phyloP scores from a whole-genome alignment of 495 filamentous ascomycete species.

The Aspergillus sparsus region DNA sequence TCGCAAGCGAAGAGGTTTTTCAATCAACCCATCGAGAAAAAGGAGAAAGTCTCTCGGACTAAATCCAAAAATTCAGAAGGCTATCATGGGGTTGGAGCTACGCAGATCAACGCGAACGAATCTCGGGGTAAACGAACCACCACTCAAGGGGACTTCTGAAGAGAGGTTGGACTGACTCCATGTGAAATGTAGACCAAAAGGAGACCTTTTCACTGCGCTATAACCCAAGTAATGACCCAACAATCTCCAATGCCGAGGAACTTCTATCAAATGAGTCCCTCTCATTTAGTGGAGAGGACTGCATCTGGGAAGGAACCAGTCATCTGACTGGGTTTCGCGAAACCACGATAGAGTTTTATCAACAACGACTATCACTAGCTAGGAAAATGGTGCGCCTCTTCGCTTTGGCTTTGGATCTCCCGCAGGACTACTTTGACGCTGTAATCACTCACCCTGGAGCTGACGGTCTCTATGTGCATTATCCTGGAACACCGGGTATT shows the following conservation, averaged over 20 bases:
- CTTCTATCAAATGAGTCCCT: conserved; percentile 34
- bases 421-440: conserved; percentile 53
- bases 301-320: conserved; percentile 49
- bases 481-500: conserved; percentile 43
- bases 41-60: conserved; percentile 33
- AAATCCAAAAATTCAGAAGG: conserved; percentile 35
- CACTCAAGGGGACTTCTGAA: conserved; percentile 1
- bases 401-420: conserved; percentile 49
- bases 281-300: conserved; percentile 29
- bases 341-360: conserved; percentile 50
- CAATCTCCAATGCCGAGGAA: conserved; percentile 32
- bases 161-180: no score
- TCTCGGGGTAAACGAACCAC: conserved; percentile 22
- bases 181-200: conserved; percentile 29
- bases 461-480: conserved; percentile 53
- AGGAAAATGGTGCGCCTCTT: conserved; percentile 51
- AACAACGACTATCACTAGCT: conserved; percentile 46
- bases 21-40: conserved; percentile 38
- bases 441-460: conserved; percentile 53
- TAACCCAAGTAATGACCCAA: conserved; percentile 47
- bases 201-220: conserved; percentile 51
- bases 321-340: conserved; percentile 51
- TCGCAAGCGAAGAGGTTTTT: conserved; percentile 47
- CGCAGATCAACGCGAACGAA: conserved; percentile 33
- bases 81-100: conserved; percentile 31